A percentile compares a stretch with the other conserved stretches of the same genome.
These are phyloP conservation scores for Mucor ambiguus DNA, from an alignment of 371 early-diverging fungal genomes.

Conservation along the genomic window DNA sequence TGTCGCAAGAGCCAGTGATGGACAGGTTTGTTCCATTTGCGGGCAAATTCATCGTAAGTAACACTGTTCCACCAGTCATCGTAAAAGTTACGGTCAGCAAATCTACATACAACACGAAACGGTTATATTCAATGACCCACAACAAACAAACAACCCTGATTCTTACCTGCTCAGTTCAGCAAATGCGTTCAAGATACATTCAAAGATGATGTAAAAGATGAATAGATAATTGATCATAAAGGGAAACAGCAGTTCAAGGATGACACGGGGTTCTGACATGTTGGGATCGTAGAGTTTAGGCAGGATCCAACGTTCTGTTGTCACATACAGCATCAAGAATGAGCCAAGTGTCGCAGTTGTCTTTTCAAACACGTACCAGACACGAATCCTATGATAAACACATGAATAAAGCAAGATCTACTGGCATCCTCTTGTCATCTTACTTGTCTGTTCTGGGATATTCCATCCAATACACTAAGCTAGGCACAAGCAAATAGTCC, in stretches of 20 bases:
- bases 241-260: conserved; percentile 79
- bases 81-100: conserved; percentile 98
- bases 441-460: conserved; percentile 89
- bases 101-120: conserved; percentile 46
- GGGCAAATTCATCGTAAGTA: conserved; percentile 94
- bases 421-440: conserved; percentile 4
- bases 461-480: conserved; percentile 90
- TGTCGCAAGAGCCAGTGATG: conserved; percentile 95
- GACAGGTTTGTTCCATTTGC: conserved; percentile 98
- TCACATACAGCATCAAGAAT: conserved; percentile 79
- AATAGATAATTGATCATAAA: conserved; percentile 89
- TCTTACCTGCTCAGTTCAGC: conserved; percentile 89
- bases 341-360: conserved; percentile 79
- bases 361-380: conserved; percentile 87
- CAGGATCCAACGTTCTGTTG: conserved; percentile 84
- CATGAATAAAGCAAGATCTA: neutral
- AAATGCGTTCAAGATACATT: conserved; percentile 94
- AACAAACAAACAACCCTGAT: neutral
- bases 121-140: neutral
- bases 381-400: conserved; percentile 67
- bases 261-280: conserved; percentile 55
- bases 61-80: conserved; percentile 98
- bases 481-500: conserved; percentile 90
- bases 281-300: conserved; percentile 75
- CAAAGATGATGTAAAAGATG: conserved; percentile 95